Conservation (phyloP, 192 early-diverging fungal genomes). For the Obelidium mucronatum region DNA sequence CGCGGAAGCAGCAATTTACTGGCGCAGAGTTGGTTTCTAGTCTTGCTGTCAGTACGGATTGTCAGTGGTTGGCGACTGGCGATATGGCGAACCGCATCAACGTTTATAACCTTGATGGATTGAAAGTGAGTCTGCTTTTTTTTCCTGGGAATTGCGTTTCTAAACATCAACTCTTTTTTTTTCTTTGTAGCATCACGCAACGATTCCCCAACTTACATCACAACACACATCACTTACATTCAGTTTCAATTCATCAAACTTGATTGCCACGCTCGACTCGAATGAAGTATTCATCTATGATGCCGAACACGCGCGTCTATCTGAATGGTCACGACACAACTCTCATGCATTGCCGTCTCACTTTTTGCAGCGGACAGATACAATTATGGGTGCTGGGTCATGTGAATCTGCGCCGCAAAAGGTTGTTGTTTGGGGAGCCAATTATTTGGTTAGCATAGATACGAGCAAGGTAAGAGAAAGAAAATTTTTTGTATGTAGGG, state of each 20-base stretch:
- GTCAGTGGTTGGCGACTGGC: constrained; percentile 81
- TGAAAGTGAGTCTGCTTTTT: constrained; percentile 58
- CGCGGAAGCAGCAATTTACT: constrained; percentile 33
- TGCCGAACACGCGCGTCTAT: constrained; percentile 63
- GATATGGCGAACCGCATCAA: constrained; percentile 77
- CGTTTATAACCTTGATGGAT: constrained; percentile 75
- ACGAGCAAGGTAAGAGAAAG: constrained; percentile 58
- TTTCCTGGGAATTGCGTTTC: constrained; percentile 16
- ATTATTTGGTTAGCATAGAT: constrained; percentile 79
- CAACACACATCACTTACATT: constrained; percentile 75
- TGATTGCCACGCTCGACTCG: constrained; percentile 66
- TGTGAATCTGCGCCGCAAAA: constrained; percentile 69
- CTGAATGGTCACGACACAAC: constrained; percentile 84
- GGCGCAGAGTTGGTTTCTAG: constrained; percentile 55
- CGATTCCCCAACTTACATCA: constrained; percentile 66
- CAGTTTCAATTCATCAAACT: constrained; percentile 59
- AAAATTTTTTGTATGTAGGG: too few relatives aligned
- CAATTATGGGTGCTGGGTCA: constrained; percentile 75
- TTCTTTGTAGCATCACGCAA: constrained; percentile 63
- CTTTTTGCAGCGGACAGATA: constrained; percentile 70
- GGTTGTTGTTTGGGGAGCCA: constrained; percentile 73
- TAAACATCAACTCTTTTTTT: constrained; percentile 12
- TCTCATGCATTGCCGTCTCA: constrained; percentile 70
- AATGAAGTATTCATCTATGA: constrained; percentile 87
- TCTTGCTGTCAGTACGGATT: constrained; percentile 81